These are phyloP conservation scores for Plasmodium gonderi DNA, from an alignment of 169 alveolate species.

Conservation along the genomic window DNA sequence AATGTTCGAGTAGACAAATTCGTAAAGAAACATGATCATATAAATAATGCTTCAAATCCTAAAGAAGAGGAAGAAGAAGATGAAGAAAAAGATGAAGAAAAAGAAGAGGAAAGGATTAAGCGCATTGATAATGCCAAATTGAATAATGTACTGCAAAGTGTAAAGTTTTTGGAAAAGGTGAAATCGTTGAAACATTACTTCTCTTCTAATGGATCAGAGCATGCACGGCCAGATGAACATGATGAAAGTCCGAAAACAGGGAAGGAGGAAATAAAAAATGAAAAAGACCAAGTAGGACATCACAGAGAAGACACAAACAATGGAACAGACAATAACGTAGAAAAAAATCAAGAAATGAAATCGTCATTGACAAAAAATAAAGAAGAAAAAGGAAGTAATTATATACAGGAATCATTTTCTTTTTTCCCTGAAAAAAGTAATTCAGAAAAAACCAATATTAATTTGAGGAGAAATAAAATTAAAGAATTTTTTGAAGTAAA, in stretches of 20 bases:
- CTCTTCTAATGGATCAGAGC: background rate
- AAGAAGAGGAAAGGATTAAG: background rate
- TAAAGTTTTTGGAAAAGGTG: conserved; percentile 24
- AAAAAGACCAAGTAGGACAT: background rate
- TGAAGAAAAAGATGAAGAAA: background rate
- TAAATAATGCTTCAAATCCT: background rate
- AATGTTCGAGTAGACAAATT: conserved; percentile 15
- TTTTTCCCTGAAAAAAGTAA: background rate
- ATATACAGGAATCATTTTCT: conserved; percentile 7
- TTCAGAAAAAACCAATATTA: conserved; percentile 3
- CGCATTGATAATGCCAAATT: background rate
- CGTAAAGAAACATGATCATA: conserved; percentile 37
- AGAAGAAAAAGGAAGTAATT: conserved; percentile 3
- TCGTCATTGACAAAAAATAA: background rate
- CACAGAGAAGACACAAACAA: background rate
- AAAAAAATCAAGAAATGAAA: background rate
- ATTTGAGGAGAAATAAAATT: conserved; percentile 38
- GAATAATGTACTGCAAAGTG: background rate
- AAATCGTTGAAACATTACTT: conserved; percentile 26
- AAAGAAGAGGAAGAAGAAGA: background rate
- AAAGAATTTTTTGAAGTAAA: conserved; percentile 60
- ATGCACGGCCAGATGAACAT: background rate
- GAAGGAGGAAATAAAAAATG: background rate
- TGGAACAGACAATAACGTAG: background rate
- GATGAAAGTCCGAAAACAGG: background rate